These are phyloP conservation scores for Madurella mycetomatis DNA, from an alignment of 2,329 filamentous ascomycete species.

Conservation along the genomic window DNA sequence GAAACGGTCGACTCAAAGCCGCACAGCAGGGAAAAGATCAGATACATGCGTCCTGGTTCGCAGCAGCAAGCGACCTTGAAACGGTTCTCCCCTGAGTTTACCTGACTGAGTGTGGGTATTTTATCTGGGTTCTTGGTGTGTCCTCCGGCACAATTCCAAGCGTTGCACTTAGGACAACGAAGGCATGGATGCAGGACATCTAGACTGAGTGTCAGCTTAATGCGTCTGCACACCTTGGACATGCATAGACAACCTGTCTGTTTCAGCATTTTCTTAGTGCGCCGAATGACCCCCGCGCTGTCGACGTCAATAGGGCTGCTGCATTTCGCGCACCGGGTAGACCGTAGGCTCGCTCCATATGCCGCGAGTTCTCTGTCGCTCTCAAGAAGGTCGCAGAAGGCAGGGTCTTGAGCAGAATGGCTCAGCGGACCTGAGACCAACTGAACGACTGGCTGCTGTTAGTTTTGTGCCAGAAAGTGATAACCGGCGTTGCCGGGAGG, in stretches of 20 bases:
- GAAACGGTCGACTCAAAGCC: constrained; percentile 8
- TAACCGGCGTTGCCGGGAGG: no score
- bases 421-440: neutral
- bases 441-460: neutral
- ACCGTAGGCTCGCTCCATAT: neutral
- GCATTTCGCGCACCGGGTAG: constrained; percentile 5
- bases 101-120: neutral
- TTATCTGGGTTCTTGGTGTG: neutral
- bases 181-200: constrained; percentile 10
- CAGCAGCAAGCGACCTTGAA: constrained; percentile 26
- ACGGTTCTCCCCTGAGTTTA: neutral
- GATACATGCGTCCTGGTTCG: constrained; percentile 22
- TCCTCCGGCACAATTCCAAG: constrained; percentile 14
- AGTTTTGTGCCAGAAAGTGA: neutral
- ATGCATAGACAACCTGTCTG: neutral
- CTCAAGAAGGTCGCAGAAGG: neutral
- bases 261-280: constrained; percentile 4
- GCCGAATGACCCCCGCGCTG: neutral
- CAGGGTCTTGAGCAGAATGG: neutral
- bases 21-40: constrained; percentile 25
- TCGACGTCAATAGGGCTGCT: neutral
- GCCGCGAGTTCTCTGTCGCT: neutral
- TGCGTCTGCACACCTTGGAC: neutral
- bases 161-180: constrained; percentile 16
- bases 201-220: constrained; percentile 12